Evolutionary conservation across 2,329 filamentous ascomycete species (phyloP), one percentile per base, ranked within the genome.

Genomic region (Cercospora brassicicola): DNA sequence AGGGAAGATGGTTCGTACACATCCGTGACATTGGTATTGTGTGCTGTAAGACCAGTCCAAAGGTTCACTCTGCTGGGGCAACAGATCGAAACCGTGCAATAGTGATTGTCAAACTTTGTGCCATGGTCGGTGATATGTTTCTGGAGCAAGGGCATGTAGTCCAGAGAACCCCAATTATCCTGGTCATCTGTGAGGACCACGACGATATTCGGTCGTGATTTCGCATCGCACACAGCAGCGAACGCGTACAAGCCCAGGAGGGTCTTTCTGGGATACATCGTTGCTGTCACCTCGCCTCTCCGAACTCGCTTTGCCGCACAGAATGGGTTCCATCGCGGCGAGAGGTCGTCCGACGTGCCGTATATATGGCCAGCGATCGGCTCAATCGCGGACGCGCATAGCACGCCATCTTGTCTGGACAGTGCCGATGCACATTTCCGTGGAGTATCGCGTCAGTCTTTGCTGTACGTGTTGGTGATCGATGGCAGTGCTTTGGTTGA

Each of bases 181-280:
- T 91, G 89, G 69, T 91, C 89, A 68, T 91, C 89, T 0, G 88
- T 89, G 39, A 91, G 80, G 65, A 91, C 86, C 72, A 91, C 88
- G 13, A 91, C 80, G 53, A 91, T 85, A 70, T 91, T 91, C 3
- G 75, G 76, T 79, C 64, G 67, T 26, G 51, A 23, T 8, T 7
- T 45, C 13, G 62, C 62, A 11, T 30, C 7, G 18, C 51, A 26
- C 28, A 26, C 42, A 3, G 26, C 28, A 30, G 30, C 33, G 13
- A 33, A 5, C 15, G 60, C 45, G 42, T 20, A 63, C 3, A 63
- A 4, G 3, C 28, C 18, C n/a, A 63, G 26, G 4, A 55, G 9
- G 5, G 20, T 8, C 30, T 39, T 55, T 2, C n/a, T 5, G 2
- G 30, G 30, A 10, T 23, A 28, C 61, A 63, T 63, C 18, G 39